Base-by-base conservation (phyloP, 148 eudicot species). In the Salicornia ramosissima region DNA sequence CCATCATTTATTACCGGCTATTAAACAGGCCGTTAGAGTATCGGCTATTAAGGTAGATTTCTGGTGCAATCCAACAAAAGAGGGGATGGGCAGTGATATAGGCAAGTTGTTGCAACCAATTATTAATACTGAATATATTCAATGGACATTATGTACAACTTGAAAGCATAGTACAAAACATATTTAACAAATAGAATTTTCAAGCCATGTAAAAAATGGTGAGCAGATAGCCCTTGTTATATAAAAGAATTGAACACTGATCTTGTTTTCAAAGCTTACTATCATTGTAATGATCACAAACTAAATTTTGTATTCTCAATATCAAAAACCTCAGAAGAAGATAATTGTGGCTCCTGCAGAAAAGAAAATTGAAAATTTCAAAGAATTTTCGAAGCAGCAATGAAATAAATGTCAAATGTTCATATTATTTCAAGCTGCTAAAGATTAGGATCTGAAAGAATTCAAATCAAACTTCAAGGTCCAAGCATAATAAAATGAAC, bases 341-440 rank as follows among this genome's bases (percentile, higher is more conserved):
- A 84, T 51, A 84, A 70, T 50, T 77, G 82, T 5, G 81, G 83
- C 56, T 77, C 84, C 88, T 84, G 85, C 80, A 79, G 7, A 55
- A 6, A 15, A 24, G 59, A 11, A 54, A 60, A 46, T 28, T 31
- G 28, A 62, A 56, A 2, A 6, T 28, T 34, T 25, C 22, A 34
- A 2, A 6, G 26, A 39, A 31, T 58, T 30, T 21, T 3, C 10
- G 28, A 11, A 50, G 3, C 54, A 39, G 15, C 10, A 16, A 29
- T 29, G 26, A 13, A 14, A 29, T 3, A 16, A 30, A 58, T 19
- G 31, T 4, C 10, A 2, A 28, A 55, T 4, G 22, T 25, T 58
- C 63, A 29, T 13, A 21, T 18, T 10, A 34, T 33, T 0, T 34
- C 10, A 33, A 33, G 45, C 43, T 16, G 14, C 11, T 12, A 13